Conservation (phyloP, 345 rosid species). For the Gossypium rotundifolium region DNA sequence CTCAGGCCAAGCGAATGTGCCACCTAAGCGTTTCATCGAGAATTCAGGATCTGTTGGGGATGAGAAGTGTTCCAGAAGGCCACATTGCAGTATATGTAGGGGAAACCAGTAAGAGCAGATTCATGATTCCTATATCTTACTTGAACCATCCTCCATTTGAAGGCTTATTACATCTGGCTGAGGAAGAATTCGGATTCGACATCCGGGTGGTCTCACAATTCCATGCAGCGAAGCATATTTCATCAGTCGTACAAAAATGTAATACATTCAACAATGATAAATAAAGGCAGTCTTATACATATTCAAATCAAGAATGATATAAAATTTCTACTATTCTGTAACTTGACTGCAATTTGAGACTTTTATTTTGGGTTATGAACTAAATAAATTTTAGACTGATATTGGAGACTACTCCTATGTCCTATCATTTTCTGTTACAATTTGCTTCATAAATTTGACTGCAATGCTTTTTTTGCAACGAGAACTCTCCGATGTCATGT, state of each 20-base stretch:
- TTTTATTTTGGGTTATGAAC: too few relatives aligned
- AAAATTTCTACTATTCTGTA: neutral
- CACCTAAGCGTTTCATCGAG: neutral
- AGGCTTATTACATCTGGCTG: too few relatives aligned
- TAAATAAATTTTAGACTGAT: too few relatives aligned
- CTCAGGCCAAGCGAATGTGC: conserved; percentile 62
- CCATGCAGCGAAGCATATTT: conserved; percentile 74
- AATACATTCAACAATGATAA: too few relatives aligned
- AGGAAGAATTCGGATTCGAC: conserved; percentile 20
- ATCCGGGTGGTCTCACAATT: conserved; percentile 67
- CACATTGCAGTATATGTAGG: conserved; percentile 52
- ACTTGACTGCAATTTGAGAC: too few relatives aligned
- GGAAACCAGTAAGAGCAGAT: conserved; percentile 36
- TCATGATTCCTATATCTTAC: conserved; percentile 57
- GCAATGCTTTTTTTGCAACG: neutral
- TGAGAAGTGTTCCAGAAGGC: conserved; percentile 37
- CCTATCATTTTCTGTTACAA: neutral
- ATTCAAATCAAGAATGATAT: too few relatives aligned
- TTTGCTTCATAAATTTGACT: neutral
- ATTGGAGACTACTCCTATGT: neutral
- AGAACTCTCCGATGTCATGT: neutral
- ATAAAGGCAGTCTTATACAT: neutral
- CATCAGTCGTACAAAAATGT: conserved; percentile 9
- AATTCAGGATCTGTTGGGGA: conserved; percentile 43
- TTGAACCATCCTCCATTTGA: conserved; percentile 22